phyloP scores from a whole-genome alignment of 768 basidiomycete genomes.

The Pulveroboletus sp. region DNA sequence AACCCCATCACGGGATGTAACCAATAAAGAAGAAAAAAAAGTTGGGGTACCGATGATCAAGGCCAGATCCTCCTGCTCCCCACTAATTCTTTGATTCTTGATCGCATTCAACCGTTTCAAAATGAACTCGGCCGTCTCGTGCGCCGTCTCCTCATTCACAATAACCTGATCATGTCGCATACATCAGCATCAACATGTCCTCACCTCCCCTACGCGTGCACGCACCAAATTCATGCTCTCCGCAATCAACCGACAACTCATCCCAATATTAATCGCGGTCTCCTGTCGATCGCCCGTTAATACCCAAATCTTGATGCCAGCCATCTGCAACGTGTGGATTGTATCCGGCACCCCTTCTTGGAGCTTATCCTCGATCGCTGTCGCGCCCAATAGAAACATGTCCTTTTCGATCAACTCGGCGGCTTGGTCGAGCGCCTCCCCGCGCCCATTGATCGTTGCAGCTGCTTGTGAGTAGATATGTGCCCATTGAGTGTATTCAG shows the following conservation, averaged over 20 bases:
- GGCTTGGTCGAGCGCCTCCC: constrained; percentile 90
- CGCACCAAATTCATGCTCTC: constrained; percentile 96
- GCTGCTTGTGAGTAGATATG: constrained; percentile 89
- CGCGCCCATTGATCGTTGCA: constrained; percentile 91
- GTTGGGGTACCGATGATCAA: constrained; percentile 75
- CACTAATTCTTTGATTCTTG: constrained; percentile 86
- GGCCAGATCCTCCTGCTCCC: constrained; percentile 93
- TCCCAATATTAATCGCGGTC: constrained; percentile 98
- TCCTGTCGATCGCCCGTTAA: constrained; percentile 98
- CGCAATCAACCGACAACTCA: constrained; percentile 94
- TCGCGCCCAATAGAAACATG: constrained; percentile 89
- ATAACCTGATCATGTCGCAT: constrained; percentile 59
- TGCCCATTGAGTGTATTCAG: constrained; percentile 90
- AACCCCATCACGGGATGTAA: background rate
- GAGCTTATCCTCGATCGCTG: constrained; percentile 97
- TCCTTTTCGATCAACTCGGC: constrained; percentile 97
- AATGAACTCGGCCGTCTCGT: constrained; percentile 82
- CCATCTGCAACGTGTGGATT: constrained; percentile 96
- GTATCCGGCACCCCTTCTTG: constrained; percentile 99
- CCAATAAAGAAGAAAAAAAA: constrained; percentile 10
- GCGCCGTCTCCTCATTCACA: constrained; percentile 85
- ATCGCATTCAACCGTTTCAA: constrained; percentile 88
- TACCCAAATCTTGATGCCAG: constrained; percentile 99
- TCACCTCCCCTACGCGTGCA: background rate
- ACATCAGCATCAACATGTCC: background rate